Evolutionary conservation across 495 filamentous ascomycete genomes (phyloP), one percentile per base, ranked within the genome.

Genomic region (Penicillium herquei): DNA sequence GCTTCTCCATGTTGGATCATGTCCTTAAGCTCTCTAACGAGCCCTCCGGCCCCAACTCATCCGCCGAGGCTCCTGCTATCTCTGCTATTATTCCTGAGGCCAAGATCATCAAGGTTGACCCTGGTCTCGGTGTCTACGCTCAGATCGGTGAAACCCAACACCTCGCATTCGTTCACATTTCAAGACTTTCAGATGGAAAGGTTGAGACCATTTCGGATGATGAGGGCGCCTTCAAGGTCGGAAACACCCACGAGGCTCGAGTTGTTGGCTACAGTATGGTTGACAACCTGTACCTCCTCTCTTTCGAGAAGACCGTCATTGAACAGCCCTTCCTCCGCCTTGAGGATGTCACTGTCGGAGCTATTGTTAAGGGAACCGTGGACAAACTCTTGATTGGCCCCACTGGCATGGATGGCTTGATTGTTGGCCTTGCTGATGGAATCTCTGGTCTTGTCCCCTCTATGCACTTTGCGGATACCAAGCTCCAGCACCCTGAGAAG

Each of bases 81-180:
- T 93, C 90, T 10, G 82, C 89, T 0, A 83, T 88, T 47, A 74
- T 96, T 14, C 84, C 91, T 33, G 79, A 88, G 57, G 87, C 86
- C 35, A 92, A 81, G 30, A 84, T 98, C 13, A 74, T 83, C 43
- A 86, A 86, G 58, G 89, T 96, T 13, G 87, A 93, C 49, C 77
- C 87, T 17, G 82, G 84, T 11, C 72, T 87, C 51, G 94, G 94
- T 37, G 72, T 97, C 1, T 95, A 93, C 61, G 79, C 93, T 6
- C 84, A 95, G 66, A 73, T 96, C 39, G 90, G 91, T 11, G 77
- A 89, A 9, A 76, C 84, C 39, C 85, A 83, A 32, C 78, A 93
- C 41, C 74, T 84, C 39, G 93, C 91, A 35, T 98, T 94, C 70
- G 90, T 94, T 10, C 94, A 98, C 69, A 95, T 98, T 44, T 98